Conservation (phyloP, 768 basidiomycete genomes). For the Botryobasidium botryosum region DNA sequence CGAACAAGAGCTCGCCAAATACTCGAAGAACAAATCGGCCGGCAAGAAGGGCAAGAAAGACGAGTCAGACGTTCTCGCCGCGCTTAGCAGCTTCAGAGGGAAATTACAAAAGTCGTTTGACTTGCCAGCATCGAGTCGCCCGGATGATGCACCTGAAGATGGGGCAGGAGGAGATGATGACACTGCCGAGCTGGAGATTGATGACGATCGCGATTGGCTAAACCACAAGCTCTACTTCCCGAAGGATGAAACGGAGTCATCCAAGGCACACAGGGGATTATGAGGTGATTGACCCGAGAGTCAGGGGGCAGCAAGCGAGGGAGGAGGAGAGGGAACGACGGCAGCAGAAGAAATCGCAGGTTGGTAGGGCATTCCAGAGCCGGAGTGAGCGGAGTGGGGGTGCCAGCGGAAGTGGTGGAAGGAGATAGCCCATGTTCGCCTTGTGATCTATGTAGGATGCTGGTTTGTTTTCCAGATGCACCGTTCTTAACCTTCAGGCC, state of each 20-base stretch:
- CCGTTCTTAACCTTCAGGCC: too few relatives aligned
- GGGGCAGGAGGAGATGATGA: conserved; percentile 18
- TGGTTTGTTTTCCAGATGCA: too few relatives aligned
- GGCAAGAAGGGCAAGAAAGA: conserved; percentile 43
- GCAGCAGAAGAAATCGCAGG: conserved; percentile 9
- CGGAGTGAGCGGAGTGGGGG: too few relatives aligned
- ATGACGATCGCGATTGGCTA: conserved; percentile 61
- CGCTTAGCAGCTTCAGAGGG: conserved; percentile 50
- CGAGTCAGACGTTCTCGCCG: conserved; percentile 52
- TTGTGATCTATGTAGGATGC: too few relatives aligned
- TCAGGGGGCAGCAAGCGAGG: conserved; percentile 50
- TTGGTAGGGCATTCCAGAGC: not conserved
- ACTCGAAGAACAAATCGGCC: conserved; percentile 42
- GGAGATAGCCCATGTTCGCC: too few relatives aligned
- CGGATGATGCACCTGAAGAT: conserved; percentile 11
- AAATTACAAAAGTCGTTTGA: conserved; percentile 35
- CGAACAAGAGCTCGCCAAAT: conserved; percentile 69
- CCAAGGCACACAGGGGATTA: conserved; percentile 69
- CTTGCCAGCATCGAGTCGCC: conserved; percentile 20
- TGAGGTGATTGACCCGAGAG: conserved; percentile 75
- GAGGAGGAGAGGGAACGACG: conserved; percentile 66
- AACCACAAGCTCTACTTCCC: conserved; percentile 56
- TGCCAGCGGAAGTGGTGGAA: too few relatives aligned
- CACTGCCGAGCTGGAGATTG: conserved; percentile 51
- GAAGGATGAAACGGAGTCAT: conserved; percentile 53